Evolutionary conservation across 148 eudicot species (phyloP).

Genomic region (Rhododendron henanense): DNA sequence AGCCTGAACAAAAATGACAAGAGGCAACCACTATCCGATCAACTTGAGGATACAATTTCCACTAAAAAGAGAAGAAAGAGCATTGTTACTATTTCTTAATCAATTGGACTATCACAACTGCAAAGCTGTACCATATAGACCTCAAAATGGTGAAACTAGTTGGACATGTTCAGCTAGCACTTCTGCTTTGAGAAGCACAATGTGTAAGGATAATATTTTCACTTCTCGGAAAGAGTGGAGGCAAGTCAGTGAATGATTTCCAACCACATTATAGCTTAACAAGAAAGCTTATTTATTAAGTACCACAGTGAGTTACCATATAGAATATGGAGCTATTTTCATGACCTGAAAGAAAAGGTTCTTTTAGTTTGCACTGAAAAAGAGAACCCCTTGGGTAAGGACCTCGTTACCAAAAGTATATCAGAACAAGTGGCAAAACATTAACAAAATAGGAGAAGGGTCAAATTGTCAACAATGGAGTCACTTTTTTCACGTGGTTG

Average conservation of each 20-base stretch:
- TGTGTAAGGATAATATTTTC: not conserved
- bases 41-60: not conserved
- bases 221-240: not conserved
- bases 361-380: not conserved
- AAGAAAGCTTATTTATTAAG: not conserved
- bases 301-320: not conserved
- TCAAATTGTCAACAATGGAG: not conserved
- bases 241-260: not conserved
- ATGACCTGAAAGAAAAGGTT: not conserved
- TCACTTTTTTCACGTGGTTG: not conserved
- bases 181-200: not conserved
- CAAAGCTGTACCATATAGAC: not conserved
- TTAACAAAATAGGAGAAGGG: not conserved
- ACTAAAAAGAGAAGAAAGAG: not conserved
- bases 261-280: not conserved
- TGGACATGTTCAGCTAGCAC: not conserved
- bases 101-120: not conserved
- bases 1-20: constrained; percentile 35
- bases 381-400: not conserved
- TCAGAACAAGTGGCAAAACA: not conserved
- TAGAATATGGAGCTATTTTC: not conserved
- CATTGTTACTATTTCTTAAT: not conserved
- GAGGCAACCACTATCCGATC: not conserved
- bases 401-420: not conserved
- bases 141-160: not conserved